A percentile compares a stretch with the other conserved stretches of the same genome.
These are phyloP conservation scores for Lavandula angustifolia DNA, from an alignment of 257 asterid species.

Conservation along the genomic window DNA sequence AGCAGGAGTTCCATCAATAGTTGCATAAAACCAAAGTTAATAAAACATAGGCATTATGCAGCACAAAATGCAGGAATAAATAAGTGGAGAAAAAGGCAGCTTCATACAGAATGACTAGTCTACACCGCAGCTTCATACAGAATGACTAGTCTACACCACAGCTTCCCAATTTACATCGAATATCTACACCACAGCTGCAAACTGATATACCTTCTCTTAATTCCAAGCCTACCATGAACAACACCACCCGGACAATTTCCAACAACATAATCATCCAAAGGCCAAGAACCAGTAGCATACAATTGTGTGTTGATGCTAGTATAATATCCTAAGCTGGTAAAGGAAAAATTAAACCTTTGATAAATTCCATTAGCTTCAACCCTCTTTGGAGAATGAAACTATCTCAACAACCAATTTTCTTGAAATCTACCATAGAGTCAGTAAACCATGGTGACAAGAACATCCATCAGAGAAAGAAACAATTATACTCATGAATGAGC, in stretches of 20 bases:
- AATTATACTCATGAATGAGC: neutral
- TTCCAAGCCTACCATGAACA: constrained; percentile 1
- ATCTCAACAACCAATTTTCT: constrained; percentile 14
- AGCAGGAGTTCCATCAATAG: neutral
- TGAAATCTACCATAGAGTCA: constrained; percentile 6
- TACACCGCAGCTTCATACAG: constrained; percentile 13
- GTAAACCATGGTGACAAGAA: neutral
- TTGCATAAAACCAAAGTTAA: neutral
- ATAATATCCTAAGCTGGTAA: neutral
- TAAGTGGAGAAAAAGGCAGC: neutral
- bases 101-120: constrained; percentile 10
- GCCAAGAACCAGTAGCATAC: constrained; percentile 3
- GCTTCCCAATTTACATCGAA: neutral
- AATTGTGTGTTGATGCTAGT: neutral
- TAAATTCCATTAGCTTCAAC: neutral
- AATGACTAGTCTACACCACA: constrained; percentile 5
- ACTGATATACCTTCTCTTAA: constrained; percentile 15
- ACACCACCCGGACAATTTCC: constrained; percentile 4
- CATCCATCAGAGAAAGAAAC: constrained; percentile 1
- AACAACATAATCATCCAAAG: neutral
- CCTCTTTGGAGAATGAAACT: neutral
- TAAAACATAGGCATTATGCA: neutral
- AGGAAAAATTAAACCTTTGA: neutral
- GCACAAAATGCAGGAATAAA: neutral
- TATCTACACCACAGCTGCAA: constrained; percentile 6